Base-by-base conservation (phyloP, 768 basidiomycete species). In the Termitomyces bulborhizus region DNA sequence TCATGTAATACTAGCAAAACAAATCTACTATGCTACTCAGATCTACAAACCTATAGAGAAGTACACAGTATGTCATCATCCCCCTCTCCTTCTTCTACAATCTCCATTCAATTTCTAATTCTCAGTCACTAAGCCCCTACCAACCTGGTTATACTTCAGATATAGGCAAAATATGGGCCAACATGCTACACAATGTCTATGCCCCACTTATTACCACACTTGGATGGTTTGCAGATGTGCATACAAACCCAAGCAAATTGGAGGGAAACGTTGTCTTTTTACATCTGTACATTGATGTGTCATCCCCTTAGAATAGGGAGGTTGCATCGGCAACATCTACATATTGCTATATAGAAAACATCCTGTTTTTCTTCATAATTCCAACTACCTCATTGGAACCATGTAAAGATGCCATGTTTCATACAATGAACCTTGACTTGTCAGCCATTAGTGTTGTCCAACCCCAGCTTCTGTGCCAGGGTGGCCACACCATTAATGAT, bases 91-190 rank as follows among this genome's bases (percentile, higher is more conserved):
- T 2, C 32, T 11, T 21, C n/a, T 4, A 6, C 18, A 42, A 1
- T 8, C 6, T 29, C 6, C 27, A 29, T n/a, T 29, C 27, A n/a
- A n/a, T n/a, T n/a, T n/a, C n/a, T 6, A 29, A 29, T 29, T 29
- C 27, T 29, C 27, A 29, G 6, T 3, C 27, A 29, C 27, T 29
- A 29, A 29, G 26, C 15, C 40, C 4, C 31, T 8, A 8, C 16
- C 44, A 29, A n/a, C 6, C 44, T n/a, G n/a, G n/a, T n/a, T n/a
- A n/a, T 2, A 6, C 18, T 6, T 18, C 45, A 70, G 71, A 58
- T 31, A 81, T 82, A 53, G 83, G 83, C 27, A 81, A 83, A 61
- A 72, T 83, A 34, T 76, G 74, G 75, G 73, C 75, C 26, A 76
- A 73, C 61, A 68, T 71, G 16, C 68, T 74, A 1, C 73, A 75